Percentiles rank a stretch among this genome's conserved stretches.
Conservation (phyloP, 148 eudicot species). For the Limonium bicolor region DNA sequence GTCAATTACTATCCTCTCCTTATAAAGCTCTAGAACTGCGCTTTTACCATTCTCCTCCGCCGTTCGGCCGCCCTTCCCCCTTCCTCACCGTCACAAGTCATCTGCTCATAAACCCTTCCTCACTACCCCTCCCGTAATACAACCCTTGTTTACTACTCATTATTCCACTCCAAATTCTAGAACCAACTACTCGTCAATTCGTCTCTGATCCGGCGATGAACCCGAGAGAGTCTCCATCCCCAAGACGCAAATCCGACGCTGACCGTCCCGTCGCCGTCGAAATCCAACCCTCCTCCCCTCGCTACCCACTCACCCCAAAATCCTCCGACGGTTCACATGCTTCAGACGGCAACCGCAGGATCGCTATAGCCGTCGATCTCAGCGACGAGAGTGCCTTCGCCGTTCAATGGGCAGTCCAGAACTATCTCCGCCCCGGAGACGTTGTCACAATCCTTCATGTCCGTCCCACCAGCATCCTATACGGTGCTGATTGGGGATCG, state of each 20-base stretch:
- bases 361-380: conserved; percentile 60
- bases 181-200: too few species aligned
- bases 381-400: conserved; percentile 64
- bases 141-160: too few species aligned
- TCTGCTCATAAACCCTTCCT: too few species aligned
- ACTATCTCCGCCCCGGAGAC: conserved; percentile 60
- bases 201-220: too few species aligned
- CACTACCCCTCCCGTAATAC: too few species aligned
- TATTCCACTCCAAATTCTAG: too few species aligned
- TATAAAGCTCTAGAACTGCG: too few species aligned
- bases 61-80: too few species aligned
- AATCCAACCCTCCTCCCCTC: conserved; percentile 6
- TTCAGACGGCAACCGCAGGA: conserved; percentile 14
- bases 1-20: too few species aligned
- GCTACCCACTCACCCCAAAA: conserved; percentile 1
- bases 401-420: conserved; percentile 49
- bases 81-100: too few species aligned
- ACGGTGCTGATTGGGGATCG: conserved; percentile 83
- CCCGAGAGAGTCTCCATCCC: conserved; percentile 1
- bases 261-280: conserved; percentile 1
- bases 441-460: conserved; percentile 56
- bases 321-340: conserved; percentile 1
- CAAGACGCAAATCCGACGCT: too few species aligned
- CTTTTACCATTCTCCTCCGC: too few species aligned
- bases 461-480: conserved; percentile 52